Percentiles rank a stretch among this genome's conserved stretches.
Evolutionary conservation across 2,329 filamentous ascomycete genomes (phyloP).

Genomic region (Plenodomus tracheiphilus): DNA sequence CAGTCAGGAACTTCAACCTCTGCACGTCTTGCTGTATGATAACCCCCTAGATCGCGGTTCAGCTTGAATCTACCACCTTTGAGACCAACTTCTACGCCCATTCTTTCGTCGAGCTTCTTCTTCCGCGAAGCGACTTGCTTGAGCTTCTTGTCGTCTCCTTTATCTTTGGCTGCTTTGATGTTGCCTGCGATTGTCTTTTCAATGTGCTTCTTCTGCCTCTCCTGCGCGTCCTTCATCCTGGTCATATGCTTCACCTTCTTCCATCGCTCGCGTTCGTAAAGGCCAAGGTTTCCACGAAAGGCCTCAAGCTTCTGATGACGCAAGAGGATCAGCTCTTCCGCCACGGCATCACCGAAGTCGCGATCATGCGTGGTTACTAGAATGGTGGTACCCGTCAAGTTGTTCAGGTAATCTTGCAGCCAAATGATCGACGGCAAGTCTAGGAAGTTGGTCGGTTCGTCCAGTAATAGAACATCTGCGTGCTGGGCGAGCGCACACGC

Average conservation of each 20-base stretch:
- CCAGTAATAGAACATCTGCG: slow-evolving; percentile 77
- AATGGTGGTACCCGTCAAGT: slow-evolving; percentile 64
- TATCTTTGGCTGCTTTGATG: slow-evolving; percentile 73
- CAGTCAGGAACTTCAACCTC: slow-evolving; percentile 72
- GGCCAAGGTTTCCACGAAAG: slow-evolving; percentile 74
- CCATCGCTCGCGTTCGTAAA: slow-evolving; percentile 69
- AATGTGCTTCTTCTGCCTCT: slow-evolving; percentile 78
- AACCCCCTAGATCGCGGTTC: slow-evolving; percentile 68
- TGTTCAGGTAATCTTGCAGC: slow-evolving; percentile 72
- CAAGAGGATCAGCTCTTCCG: slow-evolving; percentile 74
- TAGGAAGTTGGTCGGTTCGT: slow-evolving; percentile 87
- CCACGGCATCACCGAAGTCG: slow-evolving; percentile 76
- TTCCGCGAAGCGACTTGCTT: slow-evolving; percentile 83
- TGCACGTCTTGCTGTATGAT: slow-evolving; percentile 55
- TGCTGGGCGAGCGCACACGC: slow-evolving; percentile 67
- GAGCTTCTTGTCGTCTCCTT: slow-evolving; percentile 82
- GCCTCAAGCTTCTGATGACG: slow-evolving; percentile 71
- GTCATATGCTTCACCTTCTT: slow-evolving; percentile 70
- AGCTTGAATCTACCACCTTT: slow-evolving; percentile 79
- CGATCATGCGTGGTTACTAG: slow-evolving; percentile 84
- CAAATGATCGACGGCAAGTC: slow-evolving; percentile 83
- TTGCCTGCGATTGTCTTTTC: slow-evolving; percentile 76
- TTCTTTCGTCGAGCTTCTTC: slow-evolving; percentile 81
- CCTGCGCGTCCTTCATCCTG: slow-evolving; percentile 80
- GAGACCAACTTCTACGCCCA: slow-evolving; percentile 73